Conservation (phyloP, 306 rosid genomes). For the Vigna trinervia region DNA sequence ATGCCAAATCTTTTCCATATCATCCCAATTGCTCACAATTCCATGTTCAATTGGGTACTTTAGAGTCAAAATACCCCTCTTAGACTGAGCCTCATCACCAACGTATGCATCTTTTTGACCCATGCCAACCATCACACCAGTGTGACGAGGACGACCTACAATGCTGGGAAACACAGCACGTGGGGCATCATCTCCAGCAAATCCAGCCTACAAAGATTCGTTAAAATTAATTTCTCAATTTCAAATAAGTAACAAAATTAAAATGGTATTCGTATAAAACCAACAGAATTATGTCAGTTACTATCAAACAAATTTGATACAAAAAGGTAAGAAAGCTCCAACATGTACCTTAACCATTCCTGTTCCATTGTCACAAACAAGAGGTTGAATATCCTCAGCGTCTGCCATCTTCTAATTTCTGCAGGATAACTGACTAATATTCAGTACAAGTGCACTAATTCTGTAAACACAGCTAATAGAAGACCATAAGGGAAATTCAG, state of each 20-base stretch:
- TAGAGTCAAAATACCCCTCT: slow-evolving; percentile 92
- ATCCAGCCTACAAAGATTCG: slow-evolving; percentile 76
- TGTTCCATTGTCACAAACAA: slow-evolving; percentile 98
- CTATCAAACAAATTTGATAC: not conserved
- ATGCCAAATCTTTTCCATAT: slow-evolving; percentile 99
- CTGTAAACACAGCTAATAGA: slow-evolving; percentile 1
- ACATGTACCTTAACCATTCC: slow-evolving; percentile 97
- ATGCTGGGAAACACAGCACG: slow-evolving; percentile 99
- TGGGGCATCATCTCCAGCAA: slow-evolving; percentile 99
- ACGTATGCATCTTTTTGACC: slow-evolving; percentile 99
- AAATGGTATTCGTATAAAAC: slow-evolving; percentile 19
- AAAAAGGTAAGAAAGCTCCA: not conserved
- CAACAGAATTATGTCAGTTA: not conserved
- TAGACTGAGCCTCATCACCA: slow-evolving; percentile 99
- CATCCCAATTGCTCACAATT: slow-evolving; percentile 99
- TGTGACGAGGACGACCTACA: slow-evolving; percentile 99
- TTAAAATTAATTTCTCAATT: slow-evolving; percentile 26
- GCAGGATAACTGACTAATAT: slow-evolving; percentile 29
- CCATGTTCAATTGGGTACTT: slow-evolving; percentile 99
- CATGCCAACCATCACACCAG: slow-evolving; percentile 99
- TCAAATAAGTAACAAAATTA: slow-evolving; percentile 11
- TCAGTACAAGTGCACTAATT: slow-evolving; percentile 26
- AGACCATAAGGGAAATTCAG: not conserved
- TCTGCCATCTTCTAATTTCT: slow-evolving; percentile 88
- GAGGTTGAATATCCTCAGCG: slow-evolving; percentile 97